Percentiles rank a stretch among this genome's conserved stretches.
phyloP scores from a whole-genome alignment of 2,329 filamentous ascomycete species.

The Xylaria multiplex region DNA sequence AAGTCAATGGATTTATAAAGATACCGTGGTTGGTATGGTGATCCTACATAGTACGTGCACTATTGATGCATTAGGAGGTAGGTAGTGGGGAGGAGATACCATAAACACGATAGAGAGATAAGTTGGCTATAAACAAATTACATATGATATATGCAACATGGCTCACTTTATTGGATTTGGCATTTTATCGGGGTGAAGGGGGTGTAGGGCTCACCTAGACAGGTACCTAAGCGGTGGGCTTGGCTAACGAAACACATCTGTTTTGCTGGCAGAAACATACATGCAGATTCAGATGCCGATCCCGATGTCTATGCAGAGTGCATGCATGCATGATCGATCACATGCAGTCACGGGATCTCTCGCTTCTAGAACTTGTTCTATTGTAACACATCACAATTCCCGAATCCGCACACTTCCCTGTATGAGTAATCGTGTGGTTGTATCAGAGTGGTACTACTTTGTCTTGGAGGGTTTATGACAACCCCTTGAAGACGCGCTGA shows the following conservation, averaged over 20 bases:
- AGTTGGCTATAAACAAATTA: background rate
- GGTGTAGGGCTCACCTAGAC: too few relatives aligned
- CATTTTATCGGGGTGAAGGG: background rate
- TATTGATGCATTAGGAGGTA: background rate
- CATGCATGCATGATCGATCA: slow-evolving; percentile 31
- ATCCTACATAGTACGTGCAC: background rate
- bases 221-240: too few relatives aligned
- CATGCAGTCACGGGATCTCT: slow-evolving; percentile 28
- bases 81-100: background rate
- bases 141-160: too few relatives aligned
- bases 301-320: slow-evolving; percentile 23
- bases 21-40: slow-evolving; percentile 3
- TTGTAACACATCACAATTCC: slow-evolving; percentile 24
- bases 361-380: slow-evolving; percentile 27
- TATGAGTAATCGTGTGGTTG: slow-evolving; percentile 24
- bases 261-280: slow-evolving; percentile 8
- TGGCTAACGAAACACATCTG: background rate
- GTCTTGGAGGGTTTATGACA: background rate
- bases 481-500: background rate
- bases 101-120: background rate
- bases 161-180: background rate
- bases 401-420: slow-evolving; percentile 6
- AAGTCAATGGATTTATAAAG: slow-evolving; percentile 6
- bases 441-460: background rate
- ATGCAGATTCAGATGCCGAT: slow-evolving; percentile 20